Percentiles rank a stretch among this genome's conserved stretches.
Conservation (phyloP, 306 rosid genomes). For the Fagus sylvatica region DNA sequence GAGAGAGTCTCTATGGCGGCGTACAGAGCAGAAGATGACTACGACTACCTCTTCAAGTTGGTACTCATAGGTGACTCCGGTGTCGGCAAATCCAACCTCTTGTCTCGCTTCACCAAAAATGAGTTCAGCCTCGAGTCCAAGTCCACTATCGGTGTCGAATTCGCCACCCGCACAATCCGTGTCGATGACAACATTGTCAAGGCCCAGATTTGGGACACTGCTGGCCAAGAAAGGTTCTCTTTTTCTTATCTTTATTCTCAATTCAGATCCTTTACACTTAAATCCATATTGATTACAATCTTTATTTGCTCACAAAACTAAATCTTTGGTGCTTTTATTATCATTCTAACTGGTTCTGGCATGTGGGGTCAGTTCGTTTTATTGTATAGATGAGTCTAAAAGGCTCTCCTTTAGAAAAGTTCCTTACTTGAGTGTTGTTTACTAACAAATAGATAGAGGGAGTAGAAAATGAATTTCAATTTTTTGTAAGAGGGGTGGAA, state of each 20-base stretch:
- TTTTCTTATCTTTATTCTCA: no score
- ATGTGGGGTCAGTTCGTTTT: no score
- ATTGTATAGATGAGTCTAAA: no score
- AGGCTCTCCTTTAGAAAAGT: no score
- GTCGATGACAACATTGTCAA: slow-evolving; percentile 55
- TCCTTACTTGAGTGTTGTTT: no score
- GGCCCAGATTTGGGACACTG: slow-evolving; percentile 75
- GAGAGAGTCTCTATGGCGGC: slow-evolving; percentile 31
- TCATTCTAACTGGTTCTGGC: no score
- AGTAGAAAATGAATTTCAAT: neutral
- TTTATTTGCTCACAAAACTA: no score
- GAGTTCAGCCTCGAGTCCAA: slow-evolving; percentile 61
- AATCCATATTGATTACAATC: no score
- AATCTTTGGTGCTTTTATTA: no score
- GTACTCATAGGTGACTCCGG: slow-evolving; percentile 63
- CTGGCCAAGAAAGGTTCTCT: slow-evolving; percentile 55
- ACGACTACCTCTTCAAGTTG: slow-evolving; percentile 60
- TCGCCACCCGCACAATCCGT: slow-evolving; percentile 52
- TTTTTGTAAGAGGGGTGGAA: no score
- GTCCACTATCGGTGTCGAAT: slow-evolving; percentile 60
- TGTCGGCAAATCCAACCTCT: slow-evolving; percentile 56
- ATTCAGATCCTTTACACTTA: no score
- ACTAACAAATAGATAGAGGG: neutral
- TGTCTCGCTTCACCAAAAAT: slow-evolving; percentile 57
- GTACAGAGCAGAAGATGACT: slow-evolving; percentile 55